phyloP scores from a whole-genome alignment of 306 rosid species.

The Begonia fuchsioides region DNA sequence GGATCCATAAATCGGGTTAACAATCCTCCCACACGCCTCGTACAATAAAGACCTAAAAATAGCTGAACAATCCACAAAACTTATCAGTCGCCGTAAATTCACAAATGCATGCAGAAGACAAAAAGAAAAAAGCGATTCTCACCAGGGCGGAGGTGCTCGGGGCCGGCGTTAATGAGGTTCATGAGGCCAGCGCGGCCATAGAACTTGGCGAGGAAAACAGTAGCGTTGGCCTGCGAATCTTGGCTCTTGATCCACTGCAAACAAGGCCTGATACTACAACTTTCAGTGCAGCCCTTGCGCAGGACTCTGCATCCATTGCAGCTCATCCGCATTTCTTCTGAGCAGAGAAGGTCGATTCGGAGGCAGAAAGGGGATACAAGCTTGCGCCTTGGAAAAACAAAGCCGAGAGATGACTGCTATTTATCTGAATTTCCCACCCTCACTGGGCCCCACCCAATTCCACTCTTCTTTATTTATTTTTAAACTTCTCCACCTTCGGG shows the following conservation, averaged over 20 bases:
- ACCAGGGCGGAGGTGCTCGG: constrained; percentile 95
- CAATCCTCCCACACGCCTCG: constrained; percentile 89
- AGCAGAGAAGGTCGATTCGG: background rate
- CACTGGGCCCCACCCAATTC: constrained; percentile 23
- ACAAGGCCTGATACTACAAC: constrained; percentile 85
- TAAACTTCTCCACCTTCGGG: constrained; percentile 48
- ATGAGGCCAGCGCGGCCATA: constrained; percentile 96
- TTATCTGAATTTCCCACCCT: constrained; percentile 8
- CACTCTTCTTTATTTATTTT: too few relatives aligned
- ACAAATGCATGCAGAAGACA: background rate
- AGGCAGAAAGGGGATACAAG: background rate
- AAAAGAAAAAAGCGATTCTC: background rate
- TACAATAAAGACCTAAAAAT: constrained; percentile 75
- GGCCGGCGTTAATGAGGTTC: constrained; percentile 93
- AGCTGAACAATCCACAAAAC: constrained; percentile 17
- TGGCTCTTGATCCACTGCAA: constrained; percentile 85
- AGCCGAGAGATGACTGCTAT: constrained; percentile 9
- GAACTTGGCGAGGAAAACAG: constrained; percentile 88
- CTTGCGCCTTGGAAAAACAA: background rate
- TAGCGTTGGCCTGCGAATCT: constrained; percentile 92
- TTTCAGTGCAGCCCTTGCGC: too few relatives aligned
- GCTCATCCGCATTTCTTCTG: constrained; percentile 78
- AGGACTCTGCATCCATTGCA: too few relatives aligned
- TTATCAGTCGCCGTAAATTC: background rate
- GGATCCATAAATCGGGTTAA: constrained; percentile 90